Conservation (phyloP, 23 red algal genomes). For the Gracilaria gracilis region DNA sequence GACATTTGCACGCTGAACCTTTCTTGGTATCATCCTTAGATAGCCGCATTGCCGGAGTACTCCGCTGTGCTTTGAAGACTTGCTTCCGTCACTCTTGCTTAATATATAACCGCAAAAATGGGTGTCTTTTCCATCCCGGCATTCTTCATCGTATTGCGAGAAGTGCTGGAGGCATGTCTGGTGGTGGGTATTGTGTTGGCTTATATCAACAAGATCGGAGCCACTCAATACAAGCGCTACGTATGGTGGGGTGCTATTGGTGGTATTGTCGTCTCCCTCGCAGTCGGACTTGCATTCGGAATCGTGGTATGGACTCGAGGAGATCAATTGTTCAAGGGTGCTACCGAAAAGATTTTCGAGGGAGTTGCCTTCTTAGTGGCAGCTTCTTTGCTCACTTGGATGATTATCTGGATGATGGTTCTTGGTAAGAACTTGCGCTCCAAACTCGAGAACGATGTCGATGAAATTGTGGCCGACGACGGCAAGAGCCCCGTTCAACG, state of each 20-base stretch:
- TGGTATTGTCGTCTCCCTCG: constrained; percentile 55
- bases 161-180: constrained; percentile 89
- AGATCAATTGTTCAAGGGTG: constrained; percentile 63
- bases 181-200: constrained; percentile 87
- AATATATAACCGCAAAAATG: neutral
- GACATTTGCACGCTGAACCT: too few species aligned
- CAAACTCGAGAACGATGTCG: constrained; percentile 68
- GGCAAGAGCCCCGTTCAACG: neutral
- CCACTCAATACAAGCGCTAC: constrained; percentile 64
- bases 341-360: constrained; percentile 83
- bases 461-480: constrained; percentile 57
- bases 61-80: neutral
- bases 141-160: constrained; percentile 90
- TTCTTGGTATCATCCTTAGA: too few species aligned
- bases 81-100: neutral
- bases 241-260: constrained; percentile 78
- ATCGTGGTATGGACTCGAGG: constrained; percentile 62
- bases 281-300: constrained; percentile 71
- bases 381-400: constrained; percentile 82
- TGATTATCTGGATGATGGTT: constrained; percentile 92
- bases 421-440: constrained; percentile 78
- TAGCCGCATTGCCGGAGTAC: too few species aligned
- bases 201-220: constrained; percentile 73
- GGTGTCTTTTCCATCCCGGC: constrained; percentile 83
- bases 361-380: constrained; percentile 84